Percentiles rank a stretch among this genome's conserved stretches.
phyloP scores from a whole-genome alignment of 106 monocot genomes.

The Vanilla planifolia region DNA sequence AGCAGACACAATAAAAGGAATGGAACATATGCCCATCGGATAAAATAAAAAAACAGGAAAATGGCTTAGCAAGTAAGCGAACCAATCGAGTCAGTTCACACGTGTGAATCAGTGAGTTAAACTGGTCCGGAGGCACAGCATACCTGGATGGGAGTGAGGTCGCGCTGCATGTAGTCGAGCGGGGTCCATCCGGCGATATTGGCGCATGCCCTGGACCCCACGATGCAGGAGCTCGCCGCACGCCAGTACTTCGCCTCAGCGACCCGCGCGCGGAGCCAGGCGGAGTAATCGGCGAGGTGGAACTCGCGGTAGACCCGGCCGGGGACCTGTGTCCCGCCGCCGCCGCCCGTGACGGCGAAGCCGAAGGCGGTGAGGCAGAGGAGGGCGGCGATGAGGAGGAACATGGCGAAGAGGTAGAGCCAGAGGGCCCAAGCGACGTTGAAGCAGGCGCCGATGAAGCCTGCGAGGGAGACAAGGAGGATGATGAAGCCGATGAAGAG shows the following conservation, averaged over 20 bases:
- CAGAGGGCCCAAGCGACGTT: constrained; percentile 68
- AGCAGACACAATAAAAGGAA: too few relatives aligned
- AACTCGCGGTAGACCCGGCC: constrained; percentile 80
- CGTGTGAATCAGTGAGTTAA: too few relatives aligned
- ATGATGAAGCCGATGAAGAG: constrained; percentile 77
- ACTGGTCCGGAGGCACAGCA: background rate
- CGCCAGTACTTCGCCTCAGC: constrained; percentile 41
- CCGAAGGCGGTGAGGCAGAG: constrained; percentile 69
- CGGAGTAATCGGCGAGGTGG: constrained; percentile 52
- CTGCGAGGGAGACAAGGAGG: constrained; percentile 79
- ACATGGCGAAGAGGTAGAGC: constrained; percentile 77
- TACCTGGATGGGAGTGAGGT: constrained; percentile 82
- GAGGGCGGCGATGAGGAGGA: constrained; percentile 63
- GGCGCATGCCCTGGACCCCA: constrained; percentile 55
- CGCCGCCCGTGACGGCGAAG: constrained; percentile 71
- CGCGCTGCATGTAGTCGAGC: constrained; percentile 65
- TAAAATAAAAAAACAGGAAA: too few relatives aligned
- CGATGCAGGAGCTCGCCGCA: constrained; percentile 45
- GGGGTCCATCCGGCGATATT: constrained; percentile 72
- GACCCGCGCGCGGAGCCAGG: constrained; percentile 56
- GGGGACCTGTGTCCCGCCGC: constrained; percentile 54
- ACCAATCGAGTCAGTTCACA: too few relatives aligned
- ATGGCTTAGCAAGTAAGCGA: too few relatives aligned
- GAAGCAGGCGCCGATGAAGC: constrained; percentile 87
- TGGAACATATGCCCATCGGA: too few relatives aligned